Evolutionary conservation across 225 moss, liverwort and hornwort species (phyloP), one percentile per base, ranked within the genome.

Genomic region (Asterella californica): DNA sequence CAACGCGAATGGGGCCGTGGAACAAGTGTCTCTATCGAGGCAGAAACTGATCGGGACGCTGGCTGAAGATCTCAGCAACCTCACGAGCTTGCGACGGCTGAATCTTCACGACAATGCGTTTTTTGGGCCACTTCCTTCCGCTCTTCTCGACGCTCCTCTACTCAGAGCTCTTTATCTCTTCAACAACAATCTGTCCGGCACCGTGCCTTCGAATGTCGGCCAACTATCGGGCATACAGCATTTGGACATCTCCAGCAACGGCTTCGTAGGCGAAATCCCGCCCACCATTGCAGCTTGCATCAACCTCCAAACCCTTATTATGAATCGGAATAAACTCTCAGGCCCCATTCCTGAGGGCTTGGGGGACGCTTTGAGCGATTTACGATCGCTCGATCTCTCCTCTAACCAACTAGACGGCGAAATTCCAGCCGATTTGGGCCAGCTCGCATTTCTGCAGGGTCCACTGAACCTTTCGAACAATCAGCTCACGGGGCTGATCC

Each of bases 401-500:
- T 68, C 53, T 61, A 88, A 85, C 47, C 67, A 54, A 18, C 50
- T 88, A 4, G 64, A 54, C 24, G 88, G 88, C 18, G 30, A 10
- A 50, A 83, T 88, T 70, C 88, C 88, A 4, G 33, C 53, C 15
- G 85, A 83, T 34, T 74, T 85, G 10, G 88, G 88, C 50, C 79
- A 79, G 45, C 79, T 87, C 17, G 69, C 79, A 5, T 70, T 75
- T 52, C 72, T 83, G 24, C 70, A 55, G 87, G 48, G 85, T 90
- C 2, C 53, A 89, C 14, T 75, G 12, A 87, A 91, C 48, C 79
- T 93, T 1, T 85, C 89, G 22, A 83, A 83, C 10, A 93, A 93
- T 73, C 67, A 46, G 45, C 85, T 93, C 52, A 77, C 82, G 0
- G 91, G 93, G 11, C 24, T 80, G 11, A 84, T 93, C 66, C 93